Conservation (phyloP, 139 green algal species). For the Closterium sp. region DNA sequence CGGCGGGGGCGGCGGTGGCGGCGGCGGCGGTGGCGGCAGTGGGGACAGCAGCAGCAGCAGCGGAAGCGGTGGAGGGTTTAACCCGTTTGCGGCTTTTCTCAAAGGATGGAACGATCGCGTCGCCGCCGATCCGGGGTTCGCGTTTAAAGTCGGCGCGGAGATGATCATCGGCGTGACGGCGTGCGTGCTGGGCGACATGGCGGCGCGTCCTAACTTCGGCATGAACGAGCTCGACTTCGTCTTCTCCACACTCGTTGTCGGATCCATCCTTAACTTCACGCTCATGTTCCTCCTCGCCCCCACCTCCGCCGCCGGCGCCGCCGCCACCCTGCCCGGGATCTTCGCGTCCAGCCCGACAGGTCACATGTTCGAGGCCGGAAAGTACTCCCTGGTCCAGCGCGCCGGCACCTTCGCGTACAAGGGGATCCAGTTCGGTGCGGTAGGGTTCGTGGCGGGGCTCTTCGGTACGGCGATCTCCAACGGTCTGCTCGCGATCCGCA, state of each 20-base stretch:
- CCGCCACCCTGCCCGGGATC: slow-evolving; percentile 50
- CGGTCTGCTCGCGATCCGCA: slow-evolving; percentile 67
- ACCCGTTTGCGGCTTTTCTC: background rate
- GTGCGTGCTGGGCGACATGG: slow-evolving; percentile 92
- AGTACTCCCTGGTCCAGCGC: slow-evolving; percentile 61
- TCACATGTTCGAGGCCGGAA: slow-evolving; percentile 88
- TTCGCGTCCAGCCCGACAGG: slow-evolving; percentile 58
- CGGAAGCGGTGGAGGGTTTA: background rate
- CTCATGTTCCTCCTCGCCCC: slow-evolving; percentile 93
- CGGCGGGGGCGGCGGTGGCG: background rate
- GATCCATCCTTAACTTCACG: slow-evolving; percentile 93
- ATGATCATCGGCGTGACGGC: slow-evolving; percentile 91
- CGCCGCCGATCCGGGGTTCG: slow-evolving; percentile 82
- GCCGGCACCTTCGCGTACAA: slow-evolving; percentile 57
- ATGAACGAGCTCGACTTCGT: slow-evolving; percentile 98
- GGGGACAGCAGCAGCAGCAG: background rate
- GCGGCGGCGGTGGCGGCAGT: background rate
- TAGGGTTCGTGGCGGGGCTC: slow-evolving; percentile 82
- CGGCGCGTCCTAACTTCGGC: slow-evolving; percentile 87
- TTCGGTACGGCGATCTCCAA: slow-evolving; percentile 84
- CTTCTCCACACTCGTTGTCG: slow-evolving; percentile 91
- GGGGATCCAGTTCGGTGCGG: slow-evolving; percentile 73
- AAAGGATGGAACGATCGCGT: slow-evolving; percentile 86
- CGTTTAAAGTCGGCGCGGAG: slow-evolving; percentile 88
- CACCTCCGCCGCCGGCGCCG: slow-evolving; percentile 54